Evolutionary conservation across 768 basidiomycete species (phyloP).

Genomic region (Naganishia kalamii): DNA sequence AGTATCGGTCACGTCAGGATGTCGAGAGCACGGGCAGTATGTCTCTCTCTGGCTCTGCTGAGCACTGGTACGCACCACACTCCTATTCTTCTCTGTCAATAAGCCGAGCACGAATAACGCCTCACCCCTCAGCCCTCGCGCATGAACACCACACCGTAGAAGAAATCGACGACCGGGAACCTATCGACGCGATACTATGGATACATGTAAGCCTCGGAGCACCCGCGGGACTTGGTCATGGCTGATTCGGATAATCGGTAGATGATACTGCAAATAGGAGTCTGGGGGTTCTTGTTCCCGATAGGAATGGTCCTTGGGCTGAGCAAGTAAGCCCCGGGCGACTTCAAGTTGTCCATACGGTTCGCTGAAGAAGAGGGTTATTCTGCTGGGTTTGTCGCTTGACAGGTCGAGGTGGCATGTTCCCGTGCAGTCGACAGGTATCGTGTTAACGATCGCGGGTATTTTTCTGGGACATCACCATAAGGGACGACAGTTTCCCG

Average conservation of each 20-base stretch:
- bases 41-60: not conserved
- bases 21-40: not conserved
- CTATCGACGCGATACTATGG: constrained; percentile 72
- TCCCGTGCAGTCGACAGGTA: constrained; percentile 68
- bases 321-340: constrained; percentile 37
- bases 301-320: constrained; percentile 54
- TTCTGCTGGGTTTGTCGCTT: constrained; percentile 2
- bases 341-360: constrained; percentile 50
- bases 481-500: constrained; percentile 66
- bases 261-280: constrained; percentile 65
- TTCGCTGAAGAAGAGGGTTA: constrained; percentile 59
- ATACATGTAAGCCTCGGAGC: constrained; percentile 53
- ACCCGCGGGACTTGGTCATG: not conserved
- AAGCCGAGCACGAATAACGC: not conserved
- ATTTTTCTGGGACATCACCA: constrained; percentile 83
- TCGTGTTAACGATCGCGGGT: constrained; percentile 64
- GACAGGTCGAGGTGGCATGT: constrained; percentile 74
- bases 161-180: constrained; percentile 60
- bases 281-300: constrained; percentile 85
- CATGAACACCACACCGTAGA: constrained; percentile 57
- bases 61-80: not conserved
- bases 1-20: not conserved
- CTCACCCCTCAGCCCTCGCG: constrained; percentile 20
- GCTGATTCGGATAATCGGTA: constrained; percentile 10
- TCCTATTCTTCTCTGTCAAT: too few relatives aligned